Evolutionary conservation across 2,329 filamentous ascomycete species (phyloP).

Genomic region (Monilinia aucupariae): DNA sequence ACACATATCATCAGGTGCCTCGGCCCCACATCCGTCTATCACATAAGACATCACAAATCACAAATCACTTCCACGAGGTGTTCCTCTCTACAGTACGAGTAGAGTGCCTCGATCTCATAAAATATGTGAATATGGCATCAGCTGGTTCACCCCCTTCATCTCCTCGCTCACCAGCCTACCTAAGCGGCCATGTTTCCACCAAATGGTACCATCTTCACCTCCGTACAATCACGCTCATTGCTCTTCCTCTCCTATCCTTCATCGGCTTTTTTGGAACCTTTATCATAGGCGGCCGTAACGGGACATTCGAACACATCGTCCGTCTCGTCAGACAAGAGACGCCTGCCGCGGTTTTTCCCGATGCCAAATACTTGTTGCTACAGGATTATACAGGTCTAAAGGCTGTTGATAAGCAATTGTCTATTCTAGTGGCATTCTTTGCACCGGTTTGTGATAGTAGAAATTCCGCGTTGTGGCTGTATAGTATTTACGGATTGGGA

Average conservation of each 20-base stretch:
- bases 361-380: slow-evolving; percentile 21
- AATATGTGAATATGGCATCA: slow-evolving; percentile 13
- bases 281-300: slow-evolving; percentile 23
- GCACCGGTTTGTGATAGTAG: slow-evolving; percentile 23
- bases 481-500: slow-evolving; percentile 26
- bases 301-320: slow-evolving; percentile 22
- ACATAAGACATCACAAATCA: slow-evolving; percentile 9
- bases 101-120: not conserved
- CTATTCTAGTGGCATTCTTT: slow-evolving; percentile 29
- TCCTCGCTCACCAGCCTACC: slow-evolving; percentile 12
- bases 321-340: slow-evolving; percentile 15
- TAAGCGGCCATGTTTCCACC: slow-evolving; percentile 4
- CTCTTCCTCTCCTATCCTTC: slow-evolving; percentile 26
- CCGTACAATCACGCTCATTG: slow-evolving; percentile 21
- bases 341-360: slow-evolving; percentile 20
- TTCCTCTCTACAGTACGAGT: no score
- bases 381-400: slow-evolving; percentile 25
- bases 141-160: not conserved
- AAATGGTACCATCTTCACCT: slow-evolving; percentile 20
- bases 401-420: slow-evolving; percentile 26
- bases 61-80: not conserved
- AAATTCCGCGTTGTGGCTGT: slow-evolving; percentile 22
- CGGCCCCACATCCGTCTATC: not conserved
- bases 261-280: slow-evolving; percentile 22
- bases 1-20: not conserved